phyloP scores from a whole-genome alignment of 2,329 filamentous ascomycete species.

The Clarireedia homoeocarpa region DNA sequence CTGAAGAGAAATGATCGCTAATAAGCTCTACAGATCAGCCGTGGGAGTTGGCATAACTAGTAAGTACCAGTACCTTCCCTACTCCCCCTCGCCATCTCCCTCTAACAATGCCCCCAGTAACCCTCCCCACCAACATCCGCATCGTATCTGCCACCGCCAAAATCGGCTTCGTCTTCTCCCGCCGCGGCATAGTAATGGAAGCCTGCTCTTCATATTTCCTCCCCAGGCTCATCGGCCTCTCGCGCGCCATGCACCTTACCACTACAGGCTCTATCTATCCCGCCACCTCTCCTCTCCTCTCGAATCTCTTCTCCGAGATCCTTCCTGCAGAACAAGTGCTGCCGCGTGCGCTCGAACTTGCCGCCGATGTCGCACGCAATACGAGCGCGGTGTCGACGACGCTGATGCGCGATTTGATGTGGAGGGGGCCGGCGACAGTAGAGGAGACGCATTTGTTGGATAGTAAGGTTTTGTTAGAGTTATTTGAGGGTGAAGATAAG shows the following conservation, averaged over 20 bases:
- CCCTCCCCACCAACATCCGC: constrained; percentile 45
- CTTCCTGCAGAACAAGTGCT: constrained; percentile 54
- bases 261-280: constrained; percentile 59
- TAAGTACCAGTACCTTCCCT: neutral
- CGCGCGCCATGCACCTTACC: constrained; percentile 54
- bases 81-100: neutral
- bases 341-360: constrained; percentile 55
- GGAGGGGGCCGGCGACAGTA: constrained; percentile 41
- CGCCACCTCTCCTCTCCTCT: constrained; percentile 42
- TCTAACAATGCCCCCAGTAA: constrained; percentile 36
- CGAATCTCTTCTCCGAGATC: constrained; percentile 58
- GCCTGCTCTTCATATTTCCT: constrained; percentile 65
- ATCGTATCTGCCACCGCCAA: constrained; percentile 51
- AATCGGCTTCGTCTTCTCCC: constrained; percentile 67
- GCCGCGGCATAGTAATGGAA: constrained; percentile 65
- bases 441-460: constrained; percentile 68
- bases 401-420: constrained; percentile 68
- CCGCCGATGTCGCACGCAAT: constrained; percentile 58
- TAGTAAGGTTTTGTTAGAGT: constrained; percentile 52
- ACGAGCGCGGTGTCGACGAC: constrained; percentile 56
- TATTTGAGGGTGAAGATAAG: constrained; percentile 49
- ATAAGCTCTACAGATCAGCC: neutral
- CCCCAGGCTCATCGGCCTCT: constrained; percentile 58
- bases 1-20: neutral
- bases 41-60: constrained; percentile 1